Percentiles rank a stretch among this genome's conserved stretches.
phyloP scores from a whole-genome alignment of 345 rosid species.

The Syzygium oleosum region DNA sequence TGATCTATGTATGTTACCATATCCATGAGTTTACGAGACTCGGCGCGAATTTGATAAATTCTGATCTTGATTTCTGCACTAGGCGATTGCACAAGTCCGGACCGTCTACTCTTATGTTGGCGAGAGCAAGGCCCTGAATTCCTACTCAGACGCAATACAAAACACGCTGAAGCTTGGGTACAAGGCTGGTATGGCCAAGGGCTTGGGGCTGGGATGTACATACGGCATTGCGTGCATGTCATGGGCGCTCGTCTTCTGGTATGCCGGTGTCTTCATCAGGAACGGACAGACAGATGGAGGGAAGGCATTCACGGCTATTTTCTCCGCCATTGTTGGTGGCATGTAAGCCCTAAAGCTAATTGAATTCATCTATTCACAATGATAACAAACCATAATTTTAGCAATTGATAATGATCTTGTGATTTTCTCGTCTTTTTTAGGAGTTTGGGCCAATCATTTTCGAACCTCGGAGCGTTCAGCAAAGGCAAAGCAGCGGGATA shows the following conservation, averaged over 20 bases:
- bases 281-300: slow-evolving; percentile 95
- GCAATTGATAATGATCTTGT: neutral
- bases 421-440: slow-evolving; percentile 26
- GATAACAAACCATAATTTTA: neutral
- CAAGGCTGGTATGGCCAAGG: slow-evolving; percentile 99
- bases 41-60: neutral
- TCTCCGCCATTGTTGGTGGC: slow-evolving; percentile 99
- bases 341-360: slow-evolving; percentile 47
- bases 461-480: slow-evolving; percentile 98
- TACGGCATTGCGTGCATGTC: slow-evolving; percentile 99
- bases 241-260: slow-evolving; percentile 99
- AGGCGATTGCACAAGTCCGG: slow-evolving; percentile 99
- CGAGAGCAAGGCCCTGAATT: slow-evolving; percentile 86
- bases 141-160: slow-evolving; percentile 93
- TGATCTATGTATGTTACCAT: neutral
- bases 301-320: slow-evolving; percentile 95
- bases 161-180: slow-evolving; percentile 92
- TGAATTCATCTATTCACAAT: neutral
- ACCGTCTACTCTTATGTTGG: slow-evolving; percentile 96
- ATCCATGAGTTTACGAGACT: neutral
- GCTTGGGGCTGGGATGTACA: slow-evolving; percentile 96
- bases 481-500: slow-evolving; percentile 98
- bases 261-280: slow-evolving; percentile 96
- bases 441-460: slow-evolving; percentile 99
- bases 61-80: neutral